Conservation (phyloP, 1,284 basidiomycete species). For the Malassezia obtusa region DNA sequence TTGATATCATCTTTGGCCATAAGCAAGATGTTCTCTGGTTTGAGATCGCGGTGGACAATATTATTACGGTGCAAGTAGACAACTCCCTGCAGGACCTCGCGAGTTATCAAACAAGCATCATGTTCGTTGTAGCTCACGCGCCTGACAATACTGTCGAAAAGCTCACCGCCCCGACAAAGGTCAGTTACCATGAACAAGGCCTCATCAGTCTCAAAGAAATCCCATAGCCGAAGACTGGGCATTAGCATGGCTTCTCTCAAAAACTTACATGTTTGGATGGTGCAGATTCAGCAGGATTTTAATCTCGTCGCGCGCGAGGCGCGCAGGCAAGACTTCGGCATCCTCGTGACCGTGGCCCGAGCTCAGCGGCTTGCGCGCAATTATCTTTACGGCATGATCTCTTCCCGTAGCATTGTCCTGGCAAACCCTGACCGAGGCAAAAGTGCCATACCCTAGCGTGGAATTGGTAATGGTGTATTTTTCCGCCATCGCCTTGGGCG, state of each 20-base stretch:
- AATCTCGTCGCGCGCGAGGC: constrained; percentile 25
- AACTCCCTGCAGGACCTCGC: constrained; percentile 39
- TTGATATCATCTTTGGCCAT: constrained; percentile 28
- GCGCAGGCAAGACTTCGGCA: neutral
- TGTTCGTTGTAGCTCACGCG: constrained; percentile 42
- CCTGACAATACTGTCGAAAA: constrained; percentile 43
- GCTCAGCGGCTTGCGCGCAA: constrained; percentile 41
- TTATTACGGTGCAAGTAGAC: constrained; percentile 40
- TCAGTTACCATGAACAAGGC: constrained; percentile 47
- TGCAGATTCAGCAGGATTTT: constrained; percentile 37
- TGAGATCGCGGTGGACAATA: constrained; percentile 46
- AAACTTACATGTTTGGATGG: constrained; percentile 29
- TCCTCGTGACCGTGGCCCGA: neutral
- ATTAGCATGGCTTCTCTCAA: neutral
- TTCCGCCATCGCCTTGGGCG: constrained; percentile 7
- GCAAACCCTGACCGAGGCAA: constrained; percentile 40
- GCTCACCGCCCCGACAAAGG: constrained; percentile 42
- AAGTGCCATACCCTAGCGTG: constrained; percentile 40
- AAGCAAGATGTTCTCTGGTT: constrained; percentile 46
- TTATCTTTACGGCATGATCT: constrained; percentile 44
- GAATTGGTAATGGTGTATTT: constrained; percentile 34
- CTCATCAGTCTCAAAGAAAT: constrained; percentile 46
- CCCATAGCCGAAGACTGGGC: constrained; percentile 38
- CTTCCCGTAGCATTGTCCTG: constrained; percentile 26
- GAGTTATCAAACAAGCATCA: constrained; percentile 42